Evolutionary conservation across 208 protist genomes (phyloP), one percentile per base, ranked within the genome.

Genomic region (Leptomonas seymouri): DNA sequence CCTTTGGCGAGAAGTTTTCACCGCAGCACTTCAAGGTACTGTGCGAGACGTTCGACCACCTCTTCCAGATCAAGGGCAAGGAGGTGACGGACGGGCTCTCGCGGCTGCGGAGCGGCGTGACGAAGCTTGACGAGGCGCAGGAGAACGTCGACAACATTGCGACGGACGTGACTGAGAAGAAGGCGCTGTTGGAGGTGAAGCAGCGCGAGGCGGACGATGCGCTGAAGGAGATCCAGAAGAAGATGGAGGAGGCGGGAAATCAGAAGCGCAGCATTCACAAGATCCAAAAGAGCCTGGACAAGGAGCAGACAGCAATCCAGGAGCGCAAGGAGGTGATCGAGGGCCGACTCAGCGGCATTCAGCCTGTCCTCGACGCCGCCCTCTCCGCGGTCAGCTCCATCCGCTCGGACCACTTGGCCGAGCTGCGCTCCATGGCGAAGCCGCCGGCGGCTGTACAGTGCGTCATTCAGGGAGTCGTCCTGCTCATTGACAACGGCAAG

Each of bases 351-450:
- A 87, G 80, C 41, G 78, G 86, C 23, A 98, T 99, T 84, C 85
- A 98, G 77, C 98, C 98, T 8, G 76, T 98, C 28, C 82, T 99
- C 31, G 97, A 99, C 67, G 89, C 84, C 20, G 98, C 98, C 1
- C 54, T 93, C 18, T 76, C 91, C 20, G 88, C 97, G 18, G 98
- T 99, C 14, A 96, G 96, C 55, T 81, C 83, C 51, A 98, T 99
- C 76, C 81, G 84, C 23, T 82, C 81, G 23, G 91, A 98, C 48
- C 92, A 98, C 50, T 76, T 99, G 20, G 86, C 88, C 16, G 98
- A 99, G 91, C 93, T 99, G 53, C 96, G 97, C 58, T 94, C 93
- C 44, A 93, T 99, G 84, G 91, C 90, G 56, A 93, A 97, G 76
- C 98, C 98, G 20, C 98, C 98, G 9, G 80, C 95, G 15, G 85